Evolutionary conservation across 495 filamentous ascomycete species (phyloP).

Genomic region (Penicillium roqueforti): DNA sequence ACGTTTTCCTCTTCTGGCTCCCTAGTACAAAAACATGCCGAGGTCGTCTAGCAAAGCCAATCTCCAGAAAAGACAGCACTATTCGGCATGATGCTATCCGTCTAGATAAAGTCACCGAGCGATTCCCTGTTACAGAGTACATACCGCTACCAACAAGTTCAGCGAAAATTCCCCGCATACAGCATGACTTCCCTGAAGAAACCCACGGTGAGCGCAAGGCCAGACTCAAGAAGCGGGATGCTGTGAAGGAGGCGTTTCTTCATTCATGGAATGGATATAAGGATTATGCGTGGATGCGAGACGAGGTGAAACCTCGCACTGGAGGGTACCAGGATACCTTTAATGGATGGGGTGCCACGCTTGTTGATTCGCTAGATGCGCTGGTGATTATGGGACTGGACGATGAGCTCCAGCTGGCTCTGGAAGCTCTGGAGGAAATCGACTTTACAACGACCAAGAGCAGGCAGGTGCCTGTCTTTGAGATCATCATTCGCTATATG

Average conservation of each 20-base stretch:
- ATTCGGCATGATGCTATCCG: conserved; percentile 25
- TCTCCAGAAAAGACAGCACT: conserved; percentile 7
- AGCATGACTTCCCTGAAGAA: conserved; percentile 50
- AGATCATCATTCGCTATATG: conserved; percentile 84
- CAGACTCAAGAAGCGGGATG: conserved; percentile 45
- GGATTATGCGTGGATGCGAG: conserved; percentile 69
- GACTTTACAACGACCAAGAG: conserved; percentile 49
- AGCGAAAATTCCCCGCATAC: conserved; percentile 46
- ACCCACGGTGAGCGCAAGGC: conserved; percentile 27
- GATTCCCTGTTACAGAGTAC: conserved; percentile 46
- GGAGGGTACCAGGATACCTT: conserved; percentile 50
- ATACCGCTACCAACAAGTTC: conserved; percentile 47
- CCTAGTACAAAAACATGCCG: conserved; percentile 23
- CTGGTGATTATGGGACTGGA: conserved; percentile 60
- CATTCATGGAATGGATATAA: conserved; percentile 76
- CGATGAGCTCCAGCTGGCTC: conserved; percentile 56
- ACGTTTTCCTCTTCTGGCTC: conserved; percentile 25
- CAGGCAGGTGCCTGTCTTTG: conserved; percentile 70
- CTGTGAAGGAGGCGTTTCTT: conserved; percentile 64
- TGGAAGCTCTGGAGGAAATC: conserved; percentile 49
- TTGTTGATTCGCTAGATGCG: conserved; percentile 60
- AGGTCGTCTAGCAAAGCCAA: conserved; percentile 10
- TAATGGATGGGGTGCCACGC: conserved; percentile 58
- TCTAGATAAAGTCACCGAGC: conserved; percentile 42
- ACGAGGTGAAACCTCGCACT: conserved; percentile 69